Evolutionary conservation across 441 rosid genomes (phyloP).

Genomic region (Omphalea diandra): DNA sequence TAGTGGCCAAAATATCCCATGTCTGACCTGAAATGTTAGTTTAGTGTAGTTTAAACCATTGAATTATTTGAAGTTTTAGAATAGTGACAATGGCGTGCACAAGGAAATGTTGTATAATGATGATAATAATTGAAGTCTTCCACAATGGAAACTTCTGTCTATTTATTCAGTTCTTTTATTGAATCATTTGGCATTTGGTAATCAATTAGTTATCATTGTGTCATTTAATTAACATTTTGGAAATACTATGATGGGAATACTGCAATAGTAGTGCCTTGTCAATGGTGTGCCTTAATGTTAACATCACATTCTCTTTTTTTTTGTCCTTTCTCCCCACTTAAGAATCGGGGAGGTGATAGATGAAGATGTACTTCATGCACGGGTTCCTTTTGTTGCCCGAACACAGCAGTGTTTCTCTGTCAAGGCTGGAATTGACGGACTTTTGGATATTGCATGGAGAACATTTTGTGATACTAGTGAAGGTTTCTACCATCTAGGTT

Average conservation of each 20-base stretch:
- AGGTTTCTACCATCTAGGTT: slow-evolving; percentile 49
- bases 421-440: slow-evolving; percentile 94
- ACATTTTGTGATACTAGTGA: slow-evolving; percentile 97
- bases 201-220: not conserved
- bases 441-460: slow-evolving; percentile 90
- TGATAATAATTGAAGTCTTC: not conserved
- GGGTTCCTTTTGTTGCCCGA: slow-evolving; percentile 94
- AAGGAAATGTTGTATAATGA: not conserved
- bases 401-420: slow-evolving; percentile 99
- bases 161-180: not conserved
- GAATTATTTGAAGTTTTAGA: too few species aligned
- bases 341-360: slow-evolving; percentile 92
- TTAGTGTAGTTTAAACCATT: too few species aligned
- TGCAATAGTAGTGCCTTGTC: not conserved
- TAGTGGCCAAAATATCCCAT: too few species aligned
- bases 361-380: slow-evolving; percentile 97
- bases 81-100: too few species aligned
- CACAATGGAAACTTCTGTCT: not conserved
- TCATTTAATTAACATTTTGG: not conserved
- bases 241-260: not conserved
- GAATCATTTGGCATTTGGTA: not conserved
- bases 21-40: too few species aligned
- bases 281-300: not conserved
- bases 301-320: not conserved
- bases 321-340: slow-evolving; percentile 19